Base-by-base conservation (phyloP, 345 rosid genomes). In the Citropsis articulata region DNA sequence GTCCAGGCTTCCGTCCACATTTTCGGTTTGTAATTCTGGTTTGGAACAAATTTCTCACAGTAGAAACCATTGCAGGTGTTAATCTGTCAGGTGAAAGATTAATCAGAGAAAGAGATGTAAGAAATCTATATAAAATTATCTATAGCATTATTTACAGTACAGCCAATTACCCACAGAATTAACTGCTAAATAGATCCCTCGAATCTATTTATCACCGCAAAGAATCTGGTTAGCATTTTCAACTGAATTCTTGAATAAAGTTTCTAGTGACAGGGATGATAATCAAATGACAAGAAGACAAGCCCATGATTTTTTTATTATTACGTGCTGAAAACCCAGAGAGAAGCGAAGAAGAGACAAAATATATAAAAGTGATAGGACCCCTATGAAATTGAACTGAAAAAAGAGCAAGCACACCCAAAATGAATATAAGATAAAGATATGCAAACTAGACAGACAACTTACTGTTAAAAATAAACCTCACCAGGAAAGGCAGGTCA, bases 1-100 rank as follows among this genome's bases (percentile, higher is more conserved):
- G 95, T 92, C 98, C 98, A 95, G 69, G 86, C 87, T 83, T 95
- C 98, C 9, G 98, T 95, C 97, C 97, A 95, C 92, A 95, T 92
- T 87, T 93, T 93, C 4, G 98, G 98, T 63, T 91, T 93, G 73
- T 89, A 86, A 30, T 19, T 79, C 65, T 80, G 57, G 77, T 91
- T 93, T 45, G 98, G 97, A 35, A 77, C 72, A 85, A 91, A 94
- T 72, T 81, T 65, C 42, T 94, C 97, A 7, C 98, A 93, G 86
- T 94, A 94, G 85, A 84, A 94, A 48, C 93, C 98, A 81, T 94
- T 94, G 90, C 98, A 94, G 69, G 97, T 83, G 83, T 94, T 87
- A 42, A 94, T 93, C 98, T 94, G 76, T 72, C 40, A 69, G 22
- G 76, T 63, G 36, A 18, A 64, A 78, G 21, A 69, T 55, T 31